Base-by-base conservation (phyloP, 2,329 filamentous ascomycete species). In the Cytospora piceicola region DNA sequence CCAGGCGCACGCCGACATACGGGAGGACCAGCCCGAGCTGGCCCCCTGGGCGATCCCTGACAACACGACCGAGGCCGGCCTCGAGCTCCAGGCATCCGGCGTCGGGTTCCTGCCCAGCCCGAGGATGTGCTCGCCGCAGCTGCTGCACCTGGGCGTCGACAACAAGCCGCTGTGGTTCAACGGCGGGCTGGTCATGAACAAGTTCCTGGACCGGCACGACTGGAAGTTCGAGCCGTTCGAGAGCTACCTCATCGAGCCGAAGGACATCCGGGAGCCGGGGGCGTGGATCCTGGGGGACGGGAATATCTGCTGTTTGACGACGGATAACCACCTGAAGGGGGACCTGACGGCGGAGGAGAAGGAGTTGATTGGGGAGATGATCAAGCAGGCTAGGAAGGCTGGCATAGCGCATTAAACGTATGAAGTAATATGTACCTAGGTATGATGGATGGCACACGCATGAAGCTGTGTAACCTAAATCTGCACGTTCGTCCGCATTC, bases 141-240 rank as follows among this genome's bases (percentile, higher is more conserved):
- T 82, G 4, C 73, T 82, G 3, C 80, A 82, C 68, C 73, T 82
- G 11, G 78, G 79, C 61, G 56, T 72, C 9, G 73, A 76, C 15
- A 78, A 76, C 29, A 76, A 71, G 61, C 80, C 80, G 1, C 72
- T 82, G 2, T 81, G 80, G 80, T 82, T 81, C 73, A 82, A 81
- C 67, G 80, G 80, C 59, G 81, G 80, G 77, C 71, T 79, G 17
- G 70, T 80, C 8, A 72, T 73, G 49, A 79, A 77, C 71, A 82
- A 81, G 64, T 81, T 78, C 67, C 73, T 75, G n/a, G 72, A 75
- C 24, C 71, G 73, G 51, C 71, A 75, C 36, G 70, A 75, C 61
- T 75, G 74, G 60, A 71, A 73, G 55, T 77, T 78, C 51, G 73
- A 73, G 34, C 71, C 71, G 6, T 80, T 80, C 67, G 71, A 77